Base-by-base conservation (phyloP, 108 stramenopile species). In the Cylindrotheca closterium region DNA sequence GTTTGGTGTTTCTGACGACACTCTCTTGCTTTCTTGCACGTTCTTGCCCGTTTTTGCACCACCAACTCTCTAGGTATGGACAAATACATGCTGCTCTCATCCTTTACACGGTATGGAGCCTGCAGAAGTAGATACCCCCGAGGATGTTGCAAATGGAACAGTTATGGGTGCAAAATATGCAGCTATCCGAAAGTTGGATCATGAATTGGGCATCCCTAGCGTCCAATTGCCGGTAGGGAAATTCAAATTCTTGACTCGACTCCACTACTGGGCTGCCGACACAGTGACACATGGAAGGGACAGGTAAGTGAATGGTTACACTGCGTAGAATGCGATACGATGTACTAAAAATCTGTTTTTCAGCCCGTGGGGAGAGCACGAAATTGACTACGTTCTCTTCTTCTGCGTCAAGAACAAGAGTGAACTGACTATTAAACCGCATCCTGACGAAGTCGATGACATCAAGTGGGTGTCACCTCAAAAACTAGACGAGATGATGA, bases 61-160 rank as follows among this genome's bases (percentile, higher is more conserved):
- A n/a, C 32, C 34, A 29, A 49, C 50, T 58, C 2, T 28, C 5
- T 34, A 85, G 75, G 94, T 97, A 2, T 99, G 99, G 99, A 98
- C 99, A 47, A 99, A 99, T 74, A 99, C 99, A 21, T 99, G 99
- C 65, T 99, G 99, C 67, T 87, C 85, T 5, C 99, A 99, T 77
- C 99, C 98, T 0, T 73, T 99, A 51, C 85, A 90, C 63, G 94
- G 94, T 28, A 91, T 95, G 91, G 76, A 85, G 24, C 80, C 83
- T 0, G 53, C 62, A 48, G 94, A 95, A 63, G 89, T 92, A 3
- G 94, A 95, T 55, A 55, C 32, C 3, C 85, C 81, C 3, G 72
- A 79, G 23, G 89, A 73, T 51, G 77, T 80, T 1, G 74, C 83
- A 21, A 53, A 65, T 21, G 94, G 92, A 47, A 74, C 70, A n/a